Conservation (phyloP, 1,284 basidiomycete genomes). For the Cystobasidiaceae sp. region DNA sequence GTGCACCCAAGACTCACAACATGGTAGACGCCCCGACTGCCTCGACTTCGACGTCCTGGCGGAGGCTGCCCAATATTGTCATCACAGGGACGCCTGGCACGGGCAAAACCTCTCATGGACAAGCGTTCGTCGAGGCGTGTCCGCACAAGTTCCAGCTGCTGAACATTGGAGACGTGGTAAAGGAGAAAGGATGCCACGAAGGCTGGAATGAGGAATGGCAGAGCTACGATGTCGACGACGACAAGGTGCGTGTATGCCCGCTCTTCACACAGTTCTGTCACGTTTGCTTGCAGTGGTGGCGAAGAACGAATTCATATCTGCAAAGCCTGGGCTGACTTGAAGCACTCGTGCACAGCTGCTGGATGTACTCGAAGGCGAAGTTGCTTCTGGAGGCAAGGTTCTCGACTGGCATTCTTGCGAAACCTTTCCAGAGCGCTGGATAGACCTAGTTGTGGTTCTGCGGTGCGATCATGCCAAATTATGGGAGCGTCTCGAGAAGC, state of each 20-base stretch:
- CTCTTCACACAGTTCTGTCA: too few relatives aligned
- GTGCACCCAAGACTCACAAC: background rate
- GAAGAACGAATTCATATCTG: too few relatives aligned
- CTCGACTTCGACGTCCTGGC: slow-evolving; percentile 15
- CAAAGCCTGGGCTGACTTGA: too few relatives aligned
- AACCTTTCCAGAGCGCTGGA: slow-evolving; percentile 91
- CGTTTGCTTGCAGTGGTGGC: too few relatives aligned
- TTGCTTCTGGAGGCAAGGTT: slow-evolving; percentile 65
- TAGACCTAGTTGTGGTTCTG: slow-evolving; percentile 92
- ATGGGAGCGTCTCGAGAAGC: slow-evolving; percentile 89
- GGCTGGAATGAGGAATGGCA: slow-evolving; percentile 93
- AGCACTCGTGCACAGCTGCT: too few relatives aligned
- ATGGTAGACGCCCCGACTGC: too few relatives aligned
- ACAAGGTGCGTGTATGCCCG: too few relatives aligned
- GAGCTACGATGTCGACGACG: slow-evolving; percentile 89
- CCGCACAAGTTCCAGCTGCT: slow-evolving; percentile 56
- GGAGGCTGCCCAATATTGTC: slow-evolving; percentile 68
- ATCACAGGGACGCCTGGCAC: slow-evolving; percentile 87
- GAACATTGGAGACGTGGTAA: slow-evolving; percentile 85
- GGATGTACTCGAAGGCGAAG: slow-evolving; percentile 71
- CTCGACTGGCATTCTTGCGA: slow-evolving; percentile 98
- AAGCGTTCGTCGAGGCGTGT: slow-evolving; percentile 56
- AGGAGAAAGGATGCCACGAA: slow-evolving; percentile 73
- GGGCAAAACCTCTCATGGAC: slow-evolving; percentile 84
- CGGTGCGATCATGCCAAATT: slow-evolving; percentile 80